Evolutionary conservation across 345 rosid species (phyloP), one percentile per base, ranked within the genome.

Genomic region (Citrus trifoliata): DNA sequence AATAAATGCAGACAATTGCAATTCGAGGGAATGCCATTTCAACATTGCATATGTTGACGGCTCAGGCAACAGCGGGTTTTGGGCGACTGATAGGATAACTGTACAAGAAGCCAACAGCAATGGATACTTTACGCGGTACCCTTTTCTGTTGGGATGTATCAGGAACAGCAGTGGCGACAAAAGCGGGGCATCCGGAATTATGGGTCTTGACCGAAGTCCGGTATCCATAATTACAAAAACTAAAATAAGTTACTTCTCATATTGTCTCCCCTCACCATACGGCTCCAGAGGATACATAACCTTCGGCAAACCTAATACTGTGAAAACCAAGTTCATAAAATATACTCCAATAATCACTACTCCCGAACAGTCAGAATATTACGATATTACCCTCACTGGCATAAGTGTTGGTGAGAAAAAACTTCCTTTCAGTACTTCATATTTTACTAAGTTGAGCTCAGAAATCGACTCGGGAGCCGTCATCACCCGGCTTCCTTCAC

Each of bases 391-490:
- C 71, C 62, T 82, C 19, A 33, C 4, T 4, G 86, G 76, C 6
- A 75, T 83, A 3, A 38, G 12, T n/a, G 80, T 84, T 4, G 83
- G 77, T 6, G 82, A 83, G 33, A 1, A 32, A n/a, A 10, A 66
- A 46, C 51, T 46, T 46, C 51, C 51, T 13, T 46, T 46, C 3
- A 13, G 14, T 0, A 13, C 51, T 46, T 4, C 7, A 67, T 87
- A 21, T 28, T 79, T 73, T 35, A 13, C 78, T 0, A 48, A 12
- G 1, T 27, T 74, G 1, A 79, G 80, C 0, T 59, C 82, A 2
- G 38, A 82, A 30, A 77, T 84, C 6, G 89, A 85, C 63, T 84
- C 86, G 0, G 87, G 88, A 79, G 83, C 33, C 30, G 81, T 0
- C 80, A 86, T 68, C 18, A 38, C 0, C 60, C 71, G 24, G 55